phyloP scores from a whole-genome alignment of 331 rosid species.

The Spiraea crenata region DNA sequence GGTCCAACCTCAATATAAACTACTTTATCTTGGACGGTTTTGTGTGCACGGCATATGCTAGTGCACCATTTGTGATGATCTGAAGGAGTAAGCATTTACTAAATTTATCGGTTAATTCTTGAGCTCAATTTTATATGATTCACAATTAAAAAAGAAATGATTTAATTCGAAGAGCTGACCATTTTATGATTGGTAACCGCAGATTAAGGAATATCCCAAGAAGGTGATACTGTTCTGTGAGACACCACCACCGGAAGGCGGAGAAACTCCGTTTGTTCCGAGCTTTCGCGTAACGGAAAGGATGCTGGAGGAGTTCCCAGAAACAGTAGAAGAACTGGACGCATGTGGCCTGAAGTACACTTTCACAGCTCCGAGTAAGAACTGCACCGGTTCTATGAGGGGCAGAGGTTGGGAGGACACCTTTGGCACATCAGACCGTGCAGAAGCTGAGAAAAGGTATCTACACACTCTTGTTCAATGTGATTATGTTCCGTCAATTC shows the following conservation, averaged over 20 bases:
- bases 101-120: neutral
- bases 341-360: conserved; percentile 62
- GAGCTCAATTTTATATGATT: too few species aligned
- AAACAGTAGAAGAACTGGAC: conserved; percentile 55
- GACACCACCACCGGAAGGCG: conserved; percentile 87
- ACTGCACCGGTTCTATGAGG: conserved; percentile 61
- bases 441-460: conserved; percentile 65
- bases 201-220: conserved; percentile 68
- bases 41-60: too few species aligned
- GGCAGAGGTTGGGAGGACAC: conserved; percentile 87
- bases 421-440: conserved; percentile 56
- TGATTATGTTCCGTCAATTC: too few species aligned
- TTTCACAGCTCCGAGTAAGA: conserved; percentile 56
- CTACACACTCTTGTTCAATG: too few species aligned
- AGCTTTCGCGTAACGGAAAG: conserved; percentile 66
- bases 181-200: neutral
- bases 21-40: neutral
- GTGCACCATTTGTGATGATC: neutral
- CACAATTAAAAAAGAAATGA: too few species aligned
- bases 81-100: neutral
- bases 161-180: neutral
- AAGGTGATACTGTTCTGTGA: conserved; percentile 64
- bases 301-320: conserved; percentile 70
- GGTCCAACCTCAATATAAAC: conserved; percentile 3
- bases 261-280: conserved; percentile 81